Evolutionary conservation across 495 filamentous ascomycete genomes (phyloP), one percentile per base, ranked within the genome.

Genomic region (Podospora appendiculata): DNA sequence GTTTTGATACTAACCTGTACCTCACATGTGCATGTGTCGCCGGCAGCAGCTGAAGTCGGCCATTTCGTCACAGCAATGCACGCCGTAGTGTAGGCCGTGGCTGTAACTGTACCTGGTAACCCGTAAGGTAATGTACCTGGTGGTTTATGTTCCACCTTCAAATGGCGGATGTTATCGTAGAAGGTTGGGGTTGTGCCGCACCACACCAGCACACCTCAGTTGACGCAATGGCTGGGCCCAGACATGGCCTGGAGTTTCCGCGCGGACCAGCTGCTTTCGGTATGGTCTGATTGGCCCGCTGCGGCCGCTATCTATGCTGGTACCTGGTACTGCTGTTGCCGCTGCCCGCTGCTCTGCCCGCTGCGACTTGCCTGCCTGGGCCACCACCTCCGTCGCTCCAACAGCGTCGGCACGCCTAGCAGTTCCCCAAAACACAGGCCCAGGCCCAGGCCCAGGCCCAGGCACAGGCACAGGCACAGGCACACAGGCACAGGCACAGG

Each of bases 351-450:
- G 19, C 10, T 17, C 25, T 6, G 19, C 10, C 43, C 25, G 19
- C 17, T 18, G 43, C 43, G 9, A 45, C 9, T 14, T 40, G n/a
- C 25, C 32, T 32, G n/a, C n/a, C 43, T 9, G 43, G 16, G 17
- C 43, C 43, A 45, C 43, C 43, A 45, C 43, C 43, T 45, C 43
- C 43, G 43, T 45, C 19, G 32, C 43, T 32, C 43, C 38, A 11
- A 41, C 17, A 25, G 36, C 19, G 39, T 38, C 33, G 40, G n/a
- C 25, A 25, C 36, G 18, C 16, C 39, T 36, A 25, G 25, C 33
- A 44, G 38, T 51, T 25, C 41, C 40, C 48, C 48, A 44, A 51
- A 44, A 51, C 48, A 51, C 25, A 25, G 41, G 48, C 44, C 25
- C 19, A 39, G 47, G n/a, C n/a, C 50, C 14, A 14, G 12, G 11